Conservation (phyloP, 768 basidiomycete genomes). For the Grammothele lineata region DNA sequence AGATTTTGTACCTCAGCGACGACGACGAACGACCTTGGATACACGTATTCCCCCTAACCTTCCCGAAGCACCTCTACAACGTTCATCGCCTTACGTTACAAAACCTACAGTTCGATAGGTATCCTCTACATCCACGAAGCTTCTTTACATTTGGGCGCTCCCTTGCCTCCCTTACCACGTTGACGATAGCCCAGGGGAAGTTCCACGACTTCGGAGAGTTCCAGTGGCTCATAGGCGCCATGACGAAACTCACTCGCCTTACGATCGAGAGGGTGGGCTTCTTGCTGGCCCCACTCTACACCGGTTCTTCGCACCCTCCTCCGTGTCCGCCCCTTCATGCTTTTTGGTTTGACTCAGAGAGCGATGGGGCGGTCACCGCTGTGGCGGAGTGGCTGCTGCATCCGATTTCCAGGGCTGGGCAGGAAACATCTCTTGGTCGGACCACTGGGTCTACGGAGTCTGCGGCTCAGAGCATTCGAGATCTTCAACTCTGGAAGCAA, state of each 20-base stretch:
- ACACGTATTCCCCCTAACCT: slow-evolving; percentile 5
- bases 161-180: slow-evolving; percentile 1
- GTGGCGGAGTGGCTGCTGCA: slow-evolving; percentile 7
- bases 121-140: neutral
- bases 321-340: neutral
- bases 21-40: slow-evolving; percentile 7
- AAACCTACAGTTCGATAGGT: neutral
- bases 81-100: neutral
- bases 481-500: slow-evolving; percentile 3
- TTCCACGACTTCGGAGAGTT: slow-evolving; percentile 7
- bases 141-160: neutral
- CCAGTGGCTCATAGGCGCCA: neutral
- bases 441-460: too few relatives aligned
- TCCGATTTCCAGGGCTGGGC: neutral
- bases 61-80: neutral
- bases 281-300: neutral
- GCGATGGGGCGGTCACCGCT: neutral
- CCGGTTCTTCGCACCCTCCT: neutral
- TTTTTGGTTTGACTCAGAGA: slow-evolving; percentile 5
- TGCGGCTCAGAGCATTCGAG: neutral
- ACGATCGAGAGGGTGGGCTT: slow-evolving; percentile 2
- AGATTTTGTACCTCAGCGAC: slow-evolving; percentile 3
- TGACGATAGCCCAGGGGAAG: slow-evolving; percentile 2
- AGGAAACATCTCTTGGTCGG: too few relatives aligned
- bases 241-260: neutral